Base-by-base conservation (phyloP, 1,284 basidiomycete species). In the Ganoderma boninense region DNA sequence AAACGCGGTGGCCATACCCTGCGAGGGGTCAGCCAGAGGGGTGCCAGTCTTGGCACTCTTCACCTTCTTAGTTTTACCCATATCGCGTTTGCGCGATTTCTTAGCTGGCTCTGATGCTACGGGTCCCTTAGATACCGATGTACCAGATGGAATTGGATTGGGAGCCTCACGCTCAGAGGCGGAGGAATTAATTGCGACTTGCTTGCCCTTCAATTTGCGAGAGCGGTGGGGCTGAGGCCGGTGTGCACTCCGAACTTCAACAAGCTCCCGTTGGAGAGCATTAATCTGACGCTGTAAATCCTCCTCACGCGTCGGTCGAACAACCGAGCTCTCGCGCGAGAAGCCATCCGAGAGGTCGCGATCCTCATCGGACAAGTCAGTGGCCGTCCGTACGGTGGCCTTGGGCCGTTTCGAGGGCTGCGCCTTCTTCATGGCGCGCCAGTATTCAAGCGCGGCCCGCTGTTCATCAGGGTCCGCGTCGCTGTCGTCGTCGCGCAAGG, bases 401-500 rank as follows among this genome's bases (percentile, higher is more conserved):
- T 23, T 49, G n/a, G n/a, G 46, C n/a, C 46, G 46, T 4, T 49
- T 49, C 8, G 46, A 49, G 11, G 1, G 44, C 18, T 20, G 7
- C 3, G 61, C 4, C 20, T 32, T 26, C 16, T 61, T 68, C 26
- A 16, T 32, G 11, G 42, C 52, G 4, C 26, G 23, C 68, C 60
- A 67, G 38, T 66, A 64, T 2, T 42, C 16, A 1, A 67, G n/a
- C 1, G 62, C 56, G 5, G 49, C 59, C 0, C 56, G 66, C 44
- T 66, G 67, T n/a, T 67, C 63, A 13, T 69, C 68, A 1, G 56
- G 5, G 38, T 42, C 52, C n/a, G 46, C 46, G n/a, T 49, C n/a
- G 8, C 46, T n/a, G 7, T 49, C 46, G 11, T 49, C n/a, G 8
- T 49, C 46, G 6, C 38, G 38, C 38, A 38, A 38, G 38, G 38